Percentiles rank a stretch among this genome's conserved stretches.
Evolutionary conservation across 192 early-diverging fungal species (phyloP).

Genomic region (Ambispora gerdemannii): DNA sequence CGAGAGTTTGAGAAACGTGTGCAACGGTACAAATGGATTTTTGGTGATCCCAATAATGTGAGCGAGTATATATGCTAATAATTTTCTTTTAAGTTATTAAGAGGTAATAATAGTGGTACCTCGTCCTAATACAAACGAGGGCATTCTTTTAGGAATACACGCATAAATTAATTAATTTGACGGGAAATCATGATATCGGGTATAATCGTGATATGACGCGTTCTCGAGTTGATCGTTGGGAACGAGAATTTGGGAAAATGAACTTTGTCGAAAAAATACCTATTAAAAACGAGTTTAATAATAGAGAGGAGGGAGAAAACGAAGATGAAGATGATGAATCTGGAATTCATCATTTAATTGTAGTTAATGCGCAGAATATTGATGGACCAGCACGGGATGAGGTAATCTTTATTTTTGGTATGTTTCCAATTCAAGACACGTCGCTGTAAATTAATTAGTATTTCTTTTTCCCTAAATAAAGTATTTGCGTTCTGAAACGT

Average conservation of each 20-base stretch:
- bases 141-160: slow-evolving; percentile 1
- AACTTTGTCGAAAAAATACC: slow-evolving; percentile 44
- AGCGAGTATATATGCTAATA: slow-evolving; percentile 22
- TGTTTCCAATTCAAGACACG: background rate
- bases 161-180: slow-evolving; percentile 47
- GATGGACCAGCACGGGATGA: slow-evolving; percentile 45
- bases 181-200: slow-evolving; percentile 69
- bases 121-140: background rate
- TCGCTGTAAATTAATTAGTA: background rate
- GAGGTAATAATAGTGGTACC: background rate
- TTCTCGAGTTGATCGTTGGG: slow-evolving; percentile 50
- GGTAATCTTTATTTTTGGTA: slow-evolving; percentile 20
- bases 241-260: slow-evolving; percentile 52
- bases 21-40: slow-evolving; percentile 55
- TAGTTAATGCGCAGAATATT: slow-evolving; percentile 42
- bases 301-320: slow-evolving; percentile 20
- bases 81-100: background rate
- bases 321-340: background rate
- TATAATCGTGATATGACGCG: slow-evolving; percentile 57
- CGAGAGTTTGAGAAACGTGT: slow-evolving; percentile 54
- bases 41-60: slow-evolving; percentile 36
- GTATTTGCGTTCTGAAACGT: slow-evolving; percentile 50
- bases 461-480: slow-evolving; percentile 7
- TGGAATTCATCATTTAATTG: slow-evolving; percentile 29
- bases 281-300: background rate